A percentile compares a stretch with the other conserved stretches of the same genome.
Conservation (phyloP, 2,329 filamentous ascomycete species). For the Penicillium crustosum region DNA sequence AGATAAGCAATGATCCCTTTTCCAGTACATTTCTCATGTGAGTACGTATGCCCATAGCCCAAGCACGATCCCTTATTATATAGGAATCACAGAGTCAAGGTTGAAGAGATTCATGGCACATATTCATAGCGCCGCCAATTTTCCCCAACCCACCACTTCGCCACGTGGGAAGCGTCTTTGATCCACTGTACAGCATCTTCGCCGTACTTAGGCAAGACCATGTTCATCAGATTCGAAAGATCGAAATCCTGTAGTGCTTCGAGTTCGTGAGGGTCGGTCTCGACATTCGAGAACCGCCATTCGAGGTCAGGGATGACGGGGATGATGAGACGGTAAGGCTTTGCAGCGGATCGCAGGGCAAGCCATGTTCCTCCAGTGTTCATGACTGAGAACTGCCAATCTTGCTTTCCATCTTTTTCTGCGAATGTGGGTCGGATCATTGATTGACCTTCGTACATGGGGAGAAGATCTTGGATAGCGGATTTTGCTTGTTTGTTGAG, state of each 20-base stretch:
- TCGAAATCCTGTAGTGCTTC: slow-evolving; percentile 36
- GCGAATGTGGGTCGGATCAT: slow-evolving; percentile 45
- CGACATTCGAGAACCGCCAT: slow-evolving; percentile 38
- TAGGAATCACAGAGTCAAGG: background rate
- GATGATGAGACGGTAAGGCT: slow-evolving; percentile 70
- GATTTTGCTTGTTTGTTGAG: slow-evolving; percentile 34
- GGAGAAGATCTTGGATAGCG: slow-evolving; percentile 42
- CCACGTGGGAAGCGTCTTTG: slow-evolving; percentile 37
- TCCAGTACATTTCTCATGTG: background rate
- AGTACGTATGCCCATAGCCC: background rate
- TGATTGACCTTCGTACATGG: slow-evolving; percentile 50
- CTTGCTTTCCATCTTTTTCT: slow-evolving; percentile 35
- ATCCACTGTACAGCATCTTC: slow-evolving; percentile 40
- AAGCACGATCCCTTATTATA: background rate
- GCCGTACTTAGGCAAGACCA: slow-evolving; percentile 29
- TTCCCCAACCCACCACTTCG: slow-evolving; percentile 43
- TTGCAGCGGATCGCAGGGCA: slow-evolving; percentile 70
- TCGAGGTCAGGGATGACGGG: slow-evolving; percentile 71
- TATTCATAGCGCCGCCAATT: slow-evolving; percentile 26
- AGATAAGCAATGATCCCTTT: background rate
- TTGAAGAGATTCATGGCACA: slow-evolving; percentile 6
- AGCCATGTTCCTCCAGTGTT: slow-evolving; percentile 51
- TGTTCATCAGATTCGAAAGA: slow-evolving; percentile 27
- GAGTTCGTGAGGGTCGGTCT: slow-evolving; percentile 37
- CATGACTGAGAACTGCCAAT: slow-evolving; percentile 38